A percentile compares a stretch with the other conserved stretches of the same genome.
These are phyloP conservation scores for Primulina eburnea DNA, from an alignment of 257 asterid genomes.

Conservation along the genomic window DNA sequence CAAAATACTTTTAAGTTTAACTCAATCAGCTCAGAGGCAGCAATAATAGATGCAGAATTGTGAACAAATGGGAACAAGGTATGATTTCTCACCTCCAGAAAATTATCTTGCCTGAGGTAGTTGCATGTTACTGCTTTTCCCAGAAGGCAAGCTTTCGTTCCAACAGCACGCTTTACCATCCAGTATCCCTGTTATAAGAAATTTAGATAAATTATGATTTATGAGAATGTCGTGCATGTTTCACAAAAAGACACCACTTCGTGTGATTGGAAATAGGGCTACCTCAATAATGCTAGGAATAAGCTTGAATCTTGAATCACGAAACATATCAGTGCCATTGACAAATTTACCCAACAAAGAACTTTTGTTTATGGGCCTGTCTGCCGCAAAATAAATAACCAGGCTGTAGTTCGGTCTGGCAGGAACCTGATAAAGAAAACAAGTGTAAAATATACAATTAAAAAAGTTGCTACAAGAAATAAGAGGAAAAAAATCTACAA, in stretches of 20 bases:
- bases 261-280: slow-evolving; percentile 16
- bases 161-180: slow-evolving; percentile 99
- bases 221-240: slow-evolving; percentile 17
- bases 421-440: slow-evolving; percentile 70
- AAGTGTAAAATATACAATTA: slow-evolving; percentile 20
- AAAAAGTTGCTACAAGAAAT: neutral
- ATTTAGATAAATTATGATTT: slow-evolving; percentile 9
- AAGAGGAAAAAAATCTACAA: neutral
- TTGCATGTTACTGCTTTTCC: slow-evolving; percentile 96
- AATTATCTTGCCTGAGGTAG: slow-evolving; percentile 89
- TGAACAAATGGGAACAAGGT: neutral
- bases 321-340: slow-evolving; percentile 82
- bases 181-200: slow-evolving; percentile 71
- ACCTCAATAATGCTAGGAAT: slow-evolving; percentile 98
- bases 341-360: slow-evolving; percentile 80
- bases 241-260: neutral
- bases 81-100: slow-evolving; percentile 73
- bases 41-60: neutral
- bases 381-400: slow-evolving; percentile 89
- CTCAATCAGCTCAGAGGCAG: slow-evolving; percentile 8
- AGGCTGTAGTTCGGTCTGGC: slow-evolving; percentile 95
- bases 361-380: slow-evolving; percentile 69
- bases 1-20: slow-evolving; percentile 1
- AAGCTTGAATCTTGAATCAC: slow-evolving; percentile 95
- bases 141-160: slow-evolving; percentile 93